Evolutionary conservation across 148 eudicot genomes (phyloP).

Genomic region (Salicornia ramosissima): DNA sequence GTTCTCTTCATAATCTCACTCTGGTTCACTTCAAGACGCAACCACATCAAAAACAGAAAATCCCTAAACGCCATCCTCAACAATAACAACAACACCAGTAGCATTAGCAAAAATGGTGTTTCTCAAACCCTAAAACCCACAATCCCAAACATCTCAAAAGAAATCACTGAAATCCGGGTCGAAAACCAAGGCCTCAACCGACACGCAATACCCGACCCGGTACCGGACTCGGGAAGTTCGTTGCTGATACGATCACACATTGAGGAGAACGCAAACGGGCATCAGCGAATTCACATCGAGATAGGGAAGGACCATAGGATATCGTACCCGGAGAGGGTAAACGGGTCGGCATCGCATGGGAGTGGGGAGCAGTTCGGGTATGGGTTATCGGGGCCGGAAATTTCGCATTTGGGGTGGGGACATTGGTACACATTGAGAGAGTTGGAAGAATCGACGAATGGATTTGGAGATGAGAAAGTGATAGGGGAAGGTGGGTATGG

Average conservation of each 20-base stretch:
- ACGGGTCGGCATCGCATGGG: conserved; percentile 20
- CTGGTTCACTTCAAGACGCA: conserved; percentile 54
- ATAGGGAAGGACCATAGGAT: conserved; percentile 53
- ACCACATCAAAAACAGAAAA: conserved; percentile 17
- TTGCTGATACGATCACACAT: conserved; percentile 15
- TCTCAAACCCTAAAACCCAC: conserved; percentile 27
- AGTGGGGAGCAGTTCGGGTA: conserved; percentile 33
- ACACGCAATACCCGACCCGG: conserved; percentile 21
- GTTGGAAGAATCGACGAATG: conserved; percentile 65
- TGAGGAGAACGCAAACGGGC: conserved; percentile 30
- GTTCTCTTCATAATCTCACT: conserved; percentile 57
- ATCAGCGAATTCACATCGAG: conserved; percentile 44
- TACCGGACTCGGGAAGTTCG: conserved; percentile 30
- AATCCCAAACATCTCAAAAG: conserved; percentile 55
- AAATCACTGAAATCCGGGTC: conserved; percentile 56
- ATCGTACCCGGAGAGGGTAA: conserved; percentile 40
- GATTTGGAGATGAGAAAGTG: conserved; percentile 72
- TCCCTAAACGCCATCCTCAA: background rate
- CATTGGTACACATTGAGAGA: conserved; percentile 86
- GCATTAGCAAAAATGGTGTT: background rate
- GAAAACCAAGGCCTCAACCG: conserved; percentile 21
- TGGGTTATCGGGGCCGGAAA: conserved; percentile 44
- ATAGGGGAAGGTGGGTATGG: conserved; percentile 98
- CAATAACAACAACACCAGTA: background rate
- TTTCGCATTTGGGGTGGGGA: conserved; percentile 90